phyloP scores from a whole-genome alignment of 2,329 filamentous ascomycete genomes.

The Neofusicoccum parvum region DNA sequence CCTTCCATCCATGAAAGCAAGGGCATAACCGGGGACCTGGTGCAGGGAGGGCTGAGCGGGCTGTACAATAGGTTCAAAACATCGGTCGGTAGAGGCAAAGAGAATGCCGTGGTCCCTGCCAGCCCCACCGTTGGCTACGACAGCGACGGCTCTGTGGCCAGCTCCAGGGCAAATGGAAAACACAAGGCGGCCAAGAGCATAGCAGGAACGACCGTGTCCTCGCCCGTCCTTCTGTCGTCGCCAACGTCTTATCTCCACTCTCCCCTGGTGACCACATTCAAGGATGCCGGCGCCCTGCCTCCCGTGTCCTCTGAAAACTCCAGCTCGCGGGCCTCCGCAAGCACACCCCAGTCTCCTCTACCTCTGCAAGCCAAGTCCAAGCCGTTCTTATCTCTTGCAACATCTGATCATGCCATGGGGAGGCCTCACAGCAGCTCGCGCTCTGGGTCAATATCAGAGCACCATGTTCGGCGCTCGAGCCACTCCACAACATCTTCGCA shows the following conservation, averaged over 20 bases:
- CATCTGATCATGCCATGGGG: conserved; percentile 20
- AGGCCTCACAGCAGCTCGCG: conserved; percentile 5
- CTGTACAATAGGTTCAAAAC: conserved; percentile 84
- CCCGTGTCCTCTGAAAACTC: conserved; percentile 15
- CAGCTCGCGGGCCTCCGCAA: conserved; percentile 34
- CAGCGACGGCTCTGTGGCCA: conserved; percentile 30
- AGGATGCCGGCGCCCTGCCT: conserved; percentile 34
- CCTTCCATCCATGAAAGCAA: conserved; percentile 66
- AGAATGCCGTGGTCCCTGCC: conserved; percentile 45
- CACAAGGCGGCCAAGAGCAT: conserved; percentile 30
- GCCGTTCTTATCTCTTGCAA: conserved; percentile 29
- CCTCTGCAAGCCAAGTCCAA: conserved; percentile 33
- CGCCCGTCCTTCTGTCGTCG: conserved; percentile 38
- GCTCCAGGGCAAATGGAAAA: conserved; percentile 27
- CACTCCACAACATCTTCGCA: conserved; percentile 21
- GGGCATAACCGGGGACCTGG: conserved; percentile 68
- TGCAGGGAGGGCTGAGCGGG: conserved; percentile 85
- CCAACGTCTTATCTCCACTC: conserved; percentile 42
- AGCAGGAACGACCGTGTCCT: conserved; percentile 35
- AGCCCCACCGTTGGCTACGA: conserved; percentile 36
- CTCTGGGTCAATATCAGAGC: conserved; percentile 18
- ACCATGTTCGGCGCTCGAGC: conserved; percentile 11
- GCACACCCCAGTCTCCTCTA: conserved; percentile 33
- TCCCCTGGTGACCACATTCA: conserved; percentile 38
- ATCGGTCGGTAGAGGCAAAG: conserved; percentile 72